Conservation (phyloP, 179 eudicot species). For the Carnegiea gigantea region DNA sequence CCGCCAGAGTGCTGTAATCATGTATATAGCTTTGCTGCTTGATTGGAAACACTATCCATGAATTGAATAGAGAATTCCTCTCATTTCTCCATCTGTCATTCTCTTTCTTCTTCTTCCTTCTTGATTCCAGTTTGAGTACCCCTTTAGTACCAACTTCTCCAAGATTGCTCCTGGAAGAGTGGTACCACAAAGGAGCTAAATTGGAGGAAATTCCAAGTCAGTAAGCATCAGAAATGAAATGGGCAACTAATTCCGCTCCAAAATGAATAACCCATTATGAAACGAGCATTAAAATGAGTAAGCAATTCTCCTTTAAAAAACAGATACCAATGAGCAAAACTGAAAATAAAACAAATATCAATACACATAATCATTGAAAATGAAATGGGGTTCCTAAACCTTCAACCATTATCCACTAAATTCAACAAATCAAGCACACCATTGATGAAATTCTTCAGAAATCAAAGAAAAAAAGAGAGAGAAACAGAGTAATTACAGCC, state of each 20-base stretch:
- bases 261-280: background rate
- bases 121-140: no score
- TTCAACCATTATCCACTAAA: background rate
- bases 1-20: no score
- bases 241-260: background rate
- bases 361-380: background rate
- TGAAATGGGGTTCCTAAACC: conserved; percentile 2
- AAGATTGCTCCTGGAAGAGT: no score
- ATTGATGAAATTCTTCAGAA: background rate
- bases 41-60: no score
- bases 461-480: background rate
- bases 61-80: no score
- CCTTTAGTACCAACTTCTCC: no score
- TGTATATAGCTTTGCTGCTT: no score
- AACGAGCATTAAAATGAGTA: background rate
- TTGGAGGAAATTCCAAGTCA: background rate
- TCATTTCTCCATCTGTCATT: no score
- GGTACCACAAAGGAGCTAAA: background rate
- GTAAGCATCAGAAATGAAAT: background rate
- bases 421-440: background rate
- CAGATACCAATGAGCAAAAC: background rate
- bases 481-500: conserved; percentile 45
- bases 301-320: background rate
- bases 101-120: no score
- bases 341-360: conserved; percentile 7